phyloP scores from a whole-genome alignment of 1,284 basidiomycete genomes.

The Moesziomyces sp. region DNA sequence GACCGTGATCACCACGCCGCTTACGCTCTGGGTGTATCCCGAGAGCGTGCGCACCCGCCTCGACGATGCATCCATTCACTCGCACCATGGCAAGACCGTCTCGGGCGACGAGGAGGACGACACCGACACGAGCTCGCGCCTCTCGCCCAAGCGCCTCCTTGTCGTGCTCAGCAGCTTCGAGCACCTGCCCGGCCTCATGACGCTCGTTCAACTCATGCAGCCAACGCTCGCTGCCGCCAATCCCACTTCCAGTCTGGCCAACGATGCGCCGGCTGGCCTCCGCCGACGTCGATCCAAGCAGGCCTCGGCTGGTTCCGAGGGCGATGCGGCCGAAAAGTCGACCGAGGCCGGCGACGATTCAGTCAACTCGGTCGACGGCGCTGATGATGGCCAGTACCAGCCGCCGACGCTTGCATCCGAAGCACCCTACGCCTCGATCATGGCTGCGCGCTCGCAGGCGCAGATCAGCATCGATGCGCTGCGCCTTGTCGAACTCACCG shows the following conservation, averaged over 20 bases:
- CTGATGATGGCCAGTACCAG: slow-evolving; percentile 24
- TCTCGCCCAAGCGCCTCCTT: slow-evolving; percentile 73
- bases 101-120: slow-evolving; percentile 39
- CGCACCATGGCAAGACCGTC: slow-evolving; percentile 26
- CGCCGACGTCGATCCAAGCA: slow-evolving; percentile 29
- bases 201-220: slow-evolving; percentile 71
- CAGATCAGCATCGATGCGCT: slow-evolving; percentile 56
- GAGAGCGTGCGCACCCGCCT: slow-evolving; percentile 54
- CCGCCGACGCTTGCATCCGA: slow-evolving; percentile 43
- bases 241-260: slow-evolving; percentile 3
- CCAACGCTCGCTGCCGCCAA: slow-evolving; percentile 54
- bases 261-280: slow-evolving; percentile 12
- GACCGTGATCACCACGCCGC: slow-evolving; percentile 88
- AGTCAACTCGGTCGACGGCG: slow-evolving; percentile 33
- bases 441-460: slow-evolving; percentile 25
- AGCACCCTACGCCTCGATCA: slow-evolving; percentile 29
- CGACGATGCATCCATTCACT: slow-evolving; percentile 30
- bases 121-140: slow-evolving; percentile 15
- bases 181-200: slow-evolving; percentile 76
- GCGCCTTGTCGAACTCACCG: slow-evolving; percentile 76
- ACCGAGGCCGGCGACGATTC: slow-evolving; percentile 26
- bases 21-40: slow-evolving; percentile 82
- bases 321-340: slow-evolving; percentile 21
- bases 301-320: slow-evolving; percentile 21
- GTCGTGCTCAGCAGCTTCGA: slow-evolving; percentile 92